phyloP scores from a whole-genome alignment of 139 green algal genomes.

The Pleodorina starrii region DNA sequence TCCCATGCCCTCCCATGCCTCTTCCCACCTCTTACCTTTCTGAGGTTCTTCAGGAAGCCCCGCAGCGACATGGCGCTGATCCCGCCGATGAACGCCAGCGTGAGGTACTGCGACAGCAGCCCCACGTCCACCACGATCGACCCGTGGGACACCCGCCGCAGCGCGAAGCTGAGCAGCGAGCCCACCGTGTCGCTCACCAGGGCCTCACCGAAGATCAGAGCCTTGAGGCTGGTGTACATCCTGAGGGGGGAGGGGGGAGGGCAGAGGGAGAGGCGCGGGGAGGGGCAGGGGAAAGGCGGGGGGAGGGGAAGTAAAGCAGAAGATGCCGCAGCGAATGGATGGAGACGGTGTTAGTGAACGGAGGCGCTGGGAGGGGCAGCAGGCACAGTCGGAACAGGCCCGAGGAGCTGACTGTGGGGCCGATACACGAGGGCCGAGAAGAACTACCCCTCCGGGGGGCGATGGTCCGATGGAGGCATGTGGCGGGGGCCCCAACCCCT shows the following conservation, averaged over 20 bases:
- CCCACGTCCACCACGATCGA: constrained; percentile 72
- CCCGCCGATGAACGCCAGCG: constrained; percentile 88
- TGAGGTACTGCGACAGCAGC: constrained; percentile 86
- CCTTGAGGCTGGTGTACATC: constrained; percentile 79
- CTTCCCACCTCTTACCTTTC: constrained; percentile 55
- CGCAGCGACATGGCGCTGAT: constrained; percentile 88
- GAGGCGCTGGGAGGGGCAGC: too few relatives aligned
- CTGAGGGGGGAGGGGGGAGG: constrained; percentile 54
- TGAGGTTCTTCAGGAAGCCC: constrained; percentile 86
- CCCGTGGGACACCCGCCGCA: constrained; percentile 73
- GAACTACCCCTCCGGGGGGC: too few relatives aligned
- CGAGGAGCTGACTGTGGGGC: too few relatives aligned
- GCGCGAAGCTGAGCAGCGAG: constrained; percentile 67
- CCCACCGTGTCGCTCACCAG: constrained; percentile 81
- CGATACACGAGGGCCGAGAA: too few relatives aligned
- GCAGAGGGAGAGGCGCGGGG: too few relatives aligned
- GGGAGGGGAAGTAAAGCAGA: too few relatives aligned
- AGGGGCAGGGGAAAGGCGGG: too few relatives aligned
- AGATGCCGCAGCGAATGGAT: background rate
- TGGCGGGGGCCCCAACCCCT: too few relatives aligned
- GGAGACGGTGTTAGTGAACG: too few relatives aligned
- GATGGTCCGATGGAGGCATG: too few relatives aligned
- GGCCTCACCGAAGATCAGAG: constrained; percentile 89
- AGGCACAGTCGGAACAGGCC: too few relatives aligned
- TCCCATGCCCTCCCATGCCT: too few relatives aligned